Evolutionary conservation across 768 basidiomycete species (phyloP).

Genomic region (Tulasnella sp.): DNA sequence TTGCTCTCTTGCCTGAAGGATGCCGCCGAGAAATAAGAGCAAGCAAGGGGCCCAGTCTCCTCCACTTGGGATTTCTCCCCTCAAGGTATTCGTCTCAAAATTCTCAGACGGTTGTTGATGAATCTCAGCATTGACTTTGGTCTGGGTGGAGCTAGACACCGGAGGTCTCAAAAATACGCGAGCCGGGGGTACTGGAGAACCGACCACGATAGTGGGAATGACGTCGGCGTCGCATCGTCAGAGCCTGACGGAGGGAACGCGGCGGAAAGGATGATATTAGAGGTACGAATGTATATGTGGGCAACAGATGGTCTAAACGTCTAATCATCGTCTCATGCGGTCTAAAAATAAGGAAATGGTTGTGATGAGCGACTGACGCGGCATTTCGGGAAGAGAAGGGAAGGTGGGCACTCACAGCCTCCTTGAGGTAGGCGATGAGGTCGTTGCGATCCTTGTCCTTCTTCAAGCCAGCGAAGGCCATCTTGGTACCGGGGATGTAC

Average conservation of each 20-base stretch:
- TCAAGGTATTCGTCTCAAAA: no score
- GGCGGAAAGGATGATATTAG: background rate
- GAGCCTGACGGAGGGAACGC: background rate
- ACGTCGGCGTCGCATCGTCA: background rate
- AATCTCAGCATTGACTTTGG: background rate
- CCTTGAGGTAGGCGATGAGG: slow-evolving; percentile 76
- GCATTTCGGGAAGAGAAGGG: background rate
- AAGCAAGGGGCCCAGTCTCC: no score
- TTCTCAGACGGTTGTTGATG: background rate
- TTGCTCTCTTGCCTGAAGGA: no score
- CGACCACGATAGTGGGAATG: background rate
- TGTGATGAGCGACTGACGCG: background rate
- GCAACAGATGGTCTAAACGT: background rate
- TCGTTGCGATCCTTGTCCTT: slow-evolving; percentile 97
- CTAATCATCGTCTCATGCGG: background rate
- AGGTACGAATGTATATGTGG: background rate
- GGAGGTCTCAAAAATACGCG: background rate
- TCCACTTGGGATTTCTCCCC: no score
- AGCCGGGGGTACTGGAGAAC: background rate
- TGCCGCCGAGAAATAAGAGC: no score
- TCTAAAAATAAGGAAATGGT: background rate
- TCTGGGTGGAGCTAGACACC: background rate
- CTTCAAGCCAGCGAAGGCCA: slow-evolving; percentile 98
- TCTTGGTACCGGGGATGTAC: slow-evolving; percentile 96
- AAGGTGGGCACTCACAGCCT: slow-evolving; percentile 38